Evolutionary conservation across 768 basidiomycete genomes (phyloP), one percentile per base, ranked within the genome.

Genomic region (Pleurotus cornucopiae): DNA sequence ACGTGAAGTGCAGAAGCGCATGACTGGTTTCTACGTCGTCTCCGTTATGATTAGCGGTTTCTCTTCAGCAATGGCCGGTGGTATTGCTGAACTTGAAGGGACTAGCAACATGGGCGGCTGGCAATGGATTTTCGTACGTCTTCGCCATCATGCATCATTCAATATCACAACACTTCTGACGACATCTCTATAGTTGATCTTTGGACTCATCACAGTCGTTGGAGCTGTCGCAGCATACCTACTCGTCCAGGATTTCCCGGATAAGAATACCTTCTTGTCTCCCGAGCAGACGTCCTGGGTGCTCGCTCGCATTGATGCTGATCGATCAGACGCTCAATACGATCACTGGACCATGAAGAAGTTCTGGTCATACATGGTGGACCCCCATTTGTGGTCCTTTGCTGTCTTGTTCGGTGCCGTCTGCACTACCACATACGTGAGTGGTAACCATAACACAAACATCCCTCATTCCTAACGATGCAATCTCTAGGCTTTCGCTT

Each of bases 301-400:
- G 43, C 56, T 75, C 20, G 64, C 63, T 49, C 70, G 75, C 14
- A 66, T 74, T 21, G 67, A 72, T 57, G 64, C 61, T n/a, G 73
- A 75, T 61, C 65, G 73, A 41, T 69, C 71, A 3, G 74, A 76
- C 58, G 66, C 73, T 49, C 53, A 73, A 23, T 68, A 73, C 0
- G 73, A 75, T 58, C 37, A 67, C 21, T 64, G 74, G 53, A 72
- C 67, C 2, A 30, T 53, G 30, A 23, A 46, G 14, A 73, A 73
- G 55, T 56, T 76, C 21, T n/a, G 69, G 45, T 63, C 65, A 47
- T 71, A 74, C 56, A 58, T 76, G 14, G 54, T 63, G 21, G 74
- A 76, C 59, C 73, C 71, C 64, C 66, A 67, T 41, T 52, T 73
- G 7, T 75, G 51, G 51, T 53, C 51, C 38, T 53, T 53, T 16